Base-by-base conservation (phyloP, 1,284 basidiomycete genomes). In the Thecaphora frezii region DNA sequence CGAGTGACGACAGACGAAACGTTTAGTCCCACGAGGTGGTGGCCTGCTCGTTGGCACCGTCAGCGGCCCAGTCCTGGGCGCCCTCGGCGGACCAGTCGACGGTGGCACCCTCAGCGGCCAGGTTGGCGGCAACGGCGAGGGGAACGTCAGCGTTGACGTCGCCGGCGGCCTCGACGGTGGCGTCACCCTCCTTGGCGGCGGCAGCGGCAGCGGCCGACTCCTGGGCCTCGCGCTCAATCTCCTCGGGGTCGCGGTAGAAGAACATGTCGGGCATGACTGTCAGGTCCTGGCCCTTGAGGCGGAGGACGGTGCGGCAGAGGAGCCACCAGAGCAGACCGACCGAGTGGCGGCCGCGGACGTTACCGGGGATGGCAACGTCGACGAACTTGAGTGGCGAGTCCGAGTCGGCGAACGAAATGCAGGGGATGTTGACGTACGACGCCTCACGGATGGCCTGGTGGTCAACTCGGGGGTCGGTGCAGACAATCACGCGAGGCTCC, bases 371-470 rank as follows among this genome's bases (percentile, higher is more conserved):
- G 64, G 91, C 93, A 78, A 98, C 88, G 81, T 98, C 94, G 81
- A 98, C 93, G 81, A 92, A 96, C 83, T 92, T 88, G 79, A 98
- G 86, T 54, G 92, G 91, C 46, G 94, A 92, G 82, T 98, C 96
- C 70, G 94, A 96, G 84, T 98, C 94, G 84, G 89, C 92, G 77
- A 98, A 88, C 58, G 94, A 94, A 79, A 98, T 97, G 81, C 98
- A 94, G 77, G 94, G 94, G 82, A 98, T 97, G 88, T 98, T 98
- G 82, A 97, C 94, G 82, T 98, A 98, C 57, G 93, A 93, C 51
- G 96, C 93, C 85, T 98, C 94, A 74, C 94, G 91, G 83, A 98
- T 98, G 72, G 96, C 96, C 84, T 98, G 96, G 86, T 97, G 93
- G 84, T 98, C 94, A 67, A 97, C 90, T 70, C 96, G 91, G 73